Percentiles rank a stretch among this genome's conserved stretches.
Conservation (phyloP, 2,329 filamentous ascomycete species). For the Paraphaeosphaeria sporulosa region DNA sequence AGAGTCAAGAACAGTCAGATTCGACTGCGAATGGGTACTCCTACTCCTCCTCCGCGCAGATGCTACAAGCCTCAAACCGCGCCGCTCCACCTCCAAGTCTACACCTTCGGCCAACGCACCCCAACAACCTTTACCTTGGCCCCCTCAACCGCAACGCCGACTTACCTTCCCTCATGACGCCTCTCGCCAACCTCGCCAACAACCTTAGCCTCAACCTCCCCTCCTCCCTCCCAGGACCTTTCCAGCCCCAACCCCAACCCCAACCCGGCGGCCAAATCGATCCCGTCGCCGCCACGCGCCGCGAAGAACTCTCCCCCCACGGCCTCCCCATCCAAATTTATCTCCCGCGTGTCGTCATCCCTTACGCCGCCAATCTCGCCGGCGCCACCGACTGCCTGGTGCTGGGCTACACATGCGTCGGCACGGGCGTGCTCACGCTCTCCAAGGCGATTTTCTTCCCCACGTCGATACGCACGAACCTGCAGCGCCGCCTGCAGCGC, state of each 20-base stretch:
- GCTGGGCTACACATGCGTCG: slow-evolving; percentile 29
- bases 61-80: not conserved
- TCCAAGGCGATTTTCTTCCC: slow-evolving; percentile 37
- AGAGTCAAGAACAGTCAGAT: not conserved
- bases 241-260: not conserved
- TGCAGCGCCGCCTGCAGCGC: slow-evolving; percentile 18
- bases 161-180: slow-evolving; percentile 7
- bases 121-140: not conserved
- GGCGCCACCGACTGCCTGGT: slow-evolving; percentile 39
- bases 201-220: slow-evolving; percentile 4
- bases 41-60: not conserved
- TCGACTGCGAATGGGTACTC: not conserved
- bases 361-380: slow-evolving; percentile 15
- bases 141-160: not conserved
- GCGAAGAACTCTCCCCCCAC: slow-evolving; percentile 1
- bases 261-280: no score
- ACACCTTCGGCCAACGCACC: not conserved
- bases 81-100: slow-evolving; percentile 4
- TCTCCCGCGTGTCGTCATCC: slow-evolving; percentile 30
- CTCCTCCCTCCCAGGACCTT: not conserved
- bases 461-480: slow-evolving; percentile 29
- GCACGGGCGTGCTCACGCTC: slow-evolving; percentile 21
- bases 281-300: not conserved
- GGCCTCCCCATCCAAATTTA: slow-evolving; percentile 41
- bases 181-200: slow-evolving; percentile 6